These are phyloP conservation scores for Leptographium lundbergii DNA, from an alignment of 2,329 filamentous ascomycete species.

Conservation along the genomic window DNA sequence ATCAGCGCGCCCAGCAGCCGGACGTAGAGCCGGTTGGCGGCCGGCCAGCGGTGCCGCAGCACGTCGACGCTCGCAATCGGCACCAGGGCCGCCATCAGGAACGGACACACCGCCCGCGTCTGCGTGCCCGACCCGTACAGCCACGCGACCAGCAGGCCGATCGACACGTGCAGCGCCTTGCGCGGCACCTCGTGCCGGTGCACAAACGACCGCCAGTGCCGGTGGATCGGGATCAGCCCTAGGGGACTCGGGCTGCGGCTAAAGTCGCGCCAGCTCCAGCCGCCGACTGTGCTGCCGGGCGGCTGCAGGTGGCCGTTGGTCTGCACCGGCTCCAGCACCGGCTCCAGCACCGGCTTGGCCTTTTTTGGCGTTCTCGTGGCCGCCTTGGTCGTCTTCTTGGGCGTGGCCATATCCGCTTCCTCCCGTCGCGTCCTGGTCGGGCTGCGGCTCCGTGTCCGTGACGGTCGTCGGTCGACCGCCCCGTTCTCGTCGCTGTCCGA, in stretches of 20 bases:
- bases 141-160: slow-evolving; percentile 84
- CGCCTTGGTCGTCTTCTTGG: slow-evolving; percentile 13
- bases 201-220: slow-evolving; percentile 80
- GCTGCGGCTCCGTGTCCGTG: slow-evolving; percentile 60
- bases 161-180: slow-evolving; percentile 87
- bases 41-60: slow-evolving; percentile 67
- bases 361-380: slow-evolving; percentile 2
- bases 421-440: slow-evolving; percentile 41
- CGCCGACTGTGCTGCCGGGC: slow-evolving; percentile 33
- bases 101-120: slow-evolving; percentile 66
- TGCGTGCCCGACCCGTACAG: slow-evolving; percentile 74
- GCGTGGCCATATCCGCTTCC: slow-evolving; percentile 33
- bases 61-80: slow-evolving; percentile 76
- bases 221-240: slow-evolving; percentile 88
- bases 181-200: slow-evolving; percentile 96
- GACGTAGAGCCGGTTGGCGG: slow-evolving; percentile 82
- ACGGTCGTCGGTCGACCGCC: slow-evolving; percentile 40
- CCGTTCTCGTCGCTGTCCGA: slow-evolving; percentile 24
- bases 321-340: neutral
- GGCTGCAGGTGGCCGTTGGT: slow-evolving; percentile 62
- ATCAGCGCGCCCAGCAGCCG: slow-evolving; percentile 76
- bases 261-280: slow-evolving; percentile 75
- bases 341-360: slow-evolving; percentile 3
- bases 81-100: slow-evolving; percentile 66
- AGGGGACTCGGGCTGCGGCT: slow-evolving; percentile 86